Evolutionary conservation across 768 basidiomycete species (phyloP).

Genomic region (Russula olivacea): DNA sequence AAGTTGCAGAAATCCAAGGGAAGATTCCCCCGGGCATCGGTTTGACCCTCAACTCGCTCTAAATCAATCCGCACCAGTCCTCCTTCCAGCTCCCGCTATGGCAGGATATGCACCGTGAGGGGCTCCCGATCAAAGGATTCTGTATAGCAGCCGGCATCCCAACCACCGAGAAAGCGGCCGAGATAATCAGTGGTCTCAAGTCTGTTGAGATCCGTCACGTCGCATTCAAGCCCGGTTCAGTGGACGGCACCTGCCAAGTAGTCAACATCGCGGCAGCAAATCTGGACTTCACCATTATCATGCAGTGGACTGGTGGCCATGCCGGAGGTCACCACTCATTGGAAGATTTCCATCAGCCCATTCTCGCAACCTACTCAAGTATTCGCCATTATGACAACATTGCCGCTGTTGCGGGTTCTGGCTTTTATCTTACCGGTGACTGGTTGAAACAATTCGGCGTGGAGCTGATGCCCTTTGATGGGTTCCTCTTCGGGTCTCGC

Average conservation of each 20-base stretch:
- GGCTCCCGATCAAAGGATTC: slow-evolving; percentile 96
- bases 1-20: slow-evolving; percentile 87
- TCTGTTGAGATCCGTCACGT: slow-evolving; percentile 90
- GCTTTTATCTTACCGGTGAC: slow-evolving; percentile 94
- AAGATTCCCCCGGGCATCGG: slow-evolving; percentile 85
- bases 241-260: slow-evolving; percentile 96
- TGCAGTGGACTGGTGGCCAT: slow-evolving; percentile 99
- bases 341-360: slow-evolving; percentile 97
- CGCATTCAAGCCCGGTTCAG: slow-evolving; percentile 96
- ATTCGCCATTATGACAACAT: slow-evolving; percentile 91
- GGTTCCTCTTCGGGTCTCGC: slow-evolving; percentile 91
- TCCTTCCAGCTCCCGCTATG: slow-evolving; percentile 95
- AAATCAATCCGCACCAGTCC: slow-evolving; percentile 98
- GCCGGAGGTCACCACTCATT: slow-evolving; percentile 98
- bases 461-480: slow-evolving; percentile 98
- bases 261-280: slow-evolving; percentile 92
- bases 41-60: slow-evolving; percentile 89
- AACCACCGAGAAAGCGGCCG: slow-evolving; percentile 91
- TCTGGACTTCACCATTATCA: slow-evolving; percentile 92
- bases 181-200: slow-evolving; percentile 84
- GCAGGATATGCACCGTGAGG: slow-evolving; percentile 96
- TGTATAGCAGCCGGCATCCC: slow-evolving; percentile 98
- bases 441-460: slow-evolving; percentile 82
- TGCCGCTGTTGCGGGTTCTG: slow-evolving; percentile 86
- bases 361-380: slow-evolving; percentile 80